phyloP scores from a whole-genome alignment of 805 yeast genomes.

The Nakazawaea anatomiae region DNA sequence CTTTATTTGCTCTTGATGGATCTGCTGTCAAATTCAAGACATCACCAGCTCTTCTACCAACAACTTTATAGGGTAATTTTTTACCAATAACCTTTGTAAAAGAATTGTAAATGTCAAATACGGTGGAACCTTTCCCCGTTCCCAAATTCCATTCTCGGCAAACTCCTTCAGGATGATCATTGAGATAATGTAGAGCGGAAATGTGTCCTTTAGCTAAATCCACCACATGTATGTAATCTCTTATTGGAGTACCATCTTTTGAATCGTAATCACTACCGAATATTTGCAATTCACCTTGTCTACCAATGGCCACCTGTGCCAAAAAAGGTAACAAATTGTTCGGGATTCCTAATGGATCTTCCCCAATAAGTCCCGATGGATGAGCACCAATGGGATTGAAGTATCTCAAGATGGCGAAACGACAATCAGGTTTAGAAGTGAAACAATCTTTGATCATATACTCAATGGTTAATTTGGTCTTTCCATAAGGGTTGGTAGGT shows the following conservation, averaged over 20 bases:
- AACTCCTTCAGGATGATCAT: slow-evolving; percentile 34
- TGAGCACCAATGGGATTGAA: slow-evolving; percentile 87
- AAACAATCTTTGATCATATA: slow-evolving; percentile 50
- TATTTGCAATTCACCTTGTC: slow-evolving; percentile 58
- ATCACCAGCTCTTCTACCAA: slow-evolving; percentile 68
- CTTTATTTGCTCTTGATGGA: slow-evolving; percentile 58
- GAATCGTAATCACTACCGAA: slow-evolving; percentile 70
- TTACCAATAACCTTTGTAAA: slow-evolving; percentile 62
- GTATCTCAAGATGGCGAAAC: slow-evolving; percentile 62
- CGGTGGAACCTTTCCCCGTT: slow-evolving; percentile 76
- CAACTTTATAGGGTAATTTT: slow-evolving; percentile 58
- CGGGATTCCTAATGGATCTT: slow-evolving; percentile 74
- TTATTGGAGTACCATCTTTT: slow-evolving; percentile 74
- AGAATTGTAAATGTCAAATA: slow-evolving; percentile 60
- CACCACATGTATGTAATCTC: slow-evolving; percentile 78
- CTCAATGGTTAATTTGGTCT: slow-evolving; percentile 64
- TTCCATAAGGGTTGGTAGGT: slow-evolving; percentile 76
- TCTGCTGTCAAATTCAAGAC: slow-evolving; percentile 71
- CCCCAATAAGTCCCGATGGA: slow-evolving; percentile 75
- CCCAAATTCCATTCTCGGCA: slow-evolving; percentile 82
- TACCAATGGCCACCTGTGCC: slow-evolving; percentile 73
- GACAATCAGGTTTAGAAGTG: slow-evolving; percentile 33
- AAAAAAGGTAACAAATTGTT: slow-evolving; percentile 70
- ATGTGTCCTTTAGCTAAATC: slow-evolving; percentile 77
- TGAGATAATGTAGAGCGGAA: slow-evolving; percentile 58